phyloP scores from a whole-genome alignment of 2,329 filamentous ascomycete genomes.

The Penicillium nordicum region DNA sequence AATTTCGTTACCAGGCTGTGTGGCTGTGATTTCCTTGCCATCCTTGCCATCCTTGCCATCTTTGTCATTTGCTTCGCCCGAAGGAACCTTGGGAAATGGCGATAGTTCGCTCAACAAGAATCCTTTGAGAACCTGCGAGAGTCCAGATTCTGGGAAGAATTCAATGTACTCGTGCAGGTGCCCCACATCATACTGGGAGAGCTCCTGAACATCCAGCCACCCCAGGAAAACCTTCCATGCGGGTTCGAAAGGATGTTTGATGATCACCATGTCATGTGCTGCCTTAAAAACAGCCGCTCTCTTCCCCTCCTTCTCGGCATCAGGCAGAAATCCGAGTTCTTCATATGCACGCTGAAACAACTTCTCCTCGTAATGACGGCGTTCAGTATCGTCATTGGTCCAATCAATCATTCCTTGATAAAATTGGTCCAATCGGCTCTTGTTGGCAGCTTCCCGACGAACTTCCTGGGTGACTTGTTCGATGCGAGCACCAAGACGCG shows the following conservation, averaged over 20 bases:
- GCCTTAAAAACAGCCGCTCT: constrained; percentile 69
- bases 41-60: constrained; percentile 16
- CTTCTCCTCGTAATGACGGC: constrained; percentile 86
- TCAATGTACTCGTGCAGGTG: constrained; percentile 76
- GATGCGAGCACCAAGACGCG: constrained; percentile 78
- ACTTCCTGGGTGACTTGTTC: constrained; percentile 82
- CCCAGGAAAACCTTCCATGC: constrained; percentile 91
- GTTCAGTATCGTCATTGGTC: constrained; percentile 79
- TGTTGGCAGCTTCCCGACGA: constrained; percentile 74
- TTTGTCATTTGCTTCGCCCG: constrained; percentile 41
- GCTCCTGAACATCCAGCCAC: constrained; percentile 75
- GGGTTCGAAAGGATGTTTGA: constrained; percentile 82
- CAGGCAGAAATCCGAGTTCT: constrained; percentile 64
- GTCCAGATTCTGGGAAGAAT: constrained; percentile 79
- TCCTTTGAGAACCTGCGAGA: constrained; percentile 76
- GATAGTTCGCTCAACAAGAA: constrained; percentile 82
- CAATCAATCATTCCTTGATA: constrained; percentile 87
- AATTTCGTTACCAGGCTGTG: constrained; percentile 34
- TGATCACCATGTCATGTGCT: constrained; percentile 90
- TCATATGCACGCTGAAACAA: constrained; percentile 78
- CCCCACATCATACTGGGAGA: constrained; percentile 72
- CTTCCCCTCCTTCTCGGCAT: constrained; percentile 66
- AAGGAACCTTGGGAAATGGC: constrained; percentile 64
- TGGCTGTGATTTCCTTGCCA: not conserved
- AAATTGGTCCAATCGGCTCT: constrained; percentile 73